Evolutionary conservation across 225 moss, liverwort and hornwort species (phyloP), one percentile per base, ranked within the genome.

Genomic region (Climacium dendroides): DNA sequence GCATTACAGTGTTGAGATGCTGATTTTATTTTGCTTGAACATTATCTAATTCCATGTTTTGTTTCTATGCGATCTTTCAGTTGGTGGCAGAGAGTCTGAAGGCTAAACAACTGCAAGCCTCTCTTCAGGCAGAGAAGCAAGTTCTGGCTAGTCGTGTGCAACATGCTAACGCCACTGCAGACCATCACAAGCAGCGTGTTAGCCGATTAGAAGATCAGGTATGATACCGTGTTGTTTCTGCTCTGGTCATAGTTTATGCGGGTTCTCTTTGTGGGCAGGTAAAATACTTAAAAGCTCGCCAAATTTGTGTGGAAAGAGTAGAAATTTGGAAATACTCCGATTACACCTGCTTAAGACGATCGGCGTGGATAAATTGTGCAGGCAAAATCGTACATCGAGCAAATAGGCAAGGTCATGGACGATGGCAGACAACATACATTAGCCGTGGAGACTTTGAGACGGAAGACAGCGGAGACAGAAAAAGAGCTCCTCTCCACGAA

Each of bases 51-150:
- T 50, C 61, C 34, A 41, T 45, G n/a, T 65, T 50, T 85, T 87
- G 61, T 72, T 67, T 74, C 48, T 82, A 41, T 89, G 63, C 76
- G 74, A 71, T 79, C 52, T 87, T 64, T 88, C 90, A 99, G 99
- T 93, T 99, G 91, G 96, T 99, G 89, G 96, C 95, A 57, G 99
- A 99, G 94, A 97, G 99, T 91, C 81, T 96, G 88, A 99, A 99
- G 95, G 94, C 96, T 73, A 99, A 99, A 93, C 97, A 97, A 90
- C 90, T 92, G 84, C 99, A 89, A 94, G 92, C 92, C 76, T 95
- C 94, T 67, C 94, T 99, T 89, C 94, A 95, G 90, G 95, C 95
- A 63, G 99, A 99, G 88, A 99, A 96, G 90, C 95, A 95, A 89
- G 83, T 96, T 79, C 88, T 99, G 73, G 89, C 96, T 74, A 95